Conservation (phyloP, 1,284 basidiomycete genomes). For the Paramarasmius palmivorus region DNA sequence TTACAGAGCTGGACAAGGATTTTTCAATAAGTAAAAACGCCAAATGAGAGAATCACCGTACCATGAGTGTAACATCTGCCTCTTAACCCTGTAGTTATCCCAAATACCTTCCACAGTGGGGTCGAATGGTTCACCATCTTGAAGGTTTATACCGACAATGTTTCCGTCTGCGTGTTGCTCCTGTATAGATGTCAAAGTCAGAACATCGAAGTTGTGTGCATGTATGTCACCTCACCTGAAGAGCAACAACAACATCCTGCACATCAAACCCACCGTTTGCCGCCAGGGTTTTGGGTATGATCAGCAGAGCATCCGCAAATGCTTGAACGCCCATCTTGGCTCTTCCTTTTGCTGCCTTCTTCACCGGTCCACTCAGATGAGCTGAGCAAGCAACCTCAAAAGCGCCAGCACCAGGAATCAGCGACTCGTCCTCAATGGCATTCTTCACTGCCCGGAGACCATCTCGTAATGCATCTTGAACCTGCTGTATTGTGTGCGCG, state of each 20-base stretch:
- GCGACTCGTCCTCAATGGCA: constrained; percentile 86
- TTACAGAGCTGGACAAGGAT: constrained; percentile 76
- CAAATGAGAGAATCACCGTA: constrained; percentile 41
- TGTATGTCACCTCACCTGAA: constrained; percentile 62
- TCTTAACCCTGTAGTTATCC: constrained; percentile 99
- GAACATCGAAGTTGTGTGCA: constrained; percentile 10
- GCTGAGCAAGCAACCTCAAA: constrained; percentile 95
- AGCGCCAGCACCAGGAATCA: constrained; percentile 95
- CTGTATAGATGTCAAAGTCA: constrained; percentile 36
- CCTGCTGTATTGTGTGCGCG: constrained; percentile 93
- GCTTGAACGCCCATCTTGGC: constrained; percentile 98
- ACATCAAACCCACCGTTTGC: constrained; percentile 98
- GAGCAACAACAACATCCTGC: constrained; percentile 89
- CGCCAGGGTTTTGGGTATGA: constrained; percentile 97
- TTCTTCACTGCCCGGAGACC: constrained; percentile 97
- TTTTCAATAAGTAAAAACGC: constrained; percentile 11
- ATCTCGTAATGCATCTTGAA: constrained; percentile 96
- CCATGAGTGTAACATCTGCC: constrained; percentile 98
- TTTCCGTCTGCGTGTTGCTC: constrained; percentile 94
- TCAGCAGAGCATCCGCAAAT: constrained; percentile 91
- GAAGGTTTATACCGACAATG: constrained; percentile 87
- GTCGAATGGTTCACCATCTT: constrained; percentile 96
- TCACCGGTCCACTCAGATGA: constrained; percentile 79
- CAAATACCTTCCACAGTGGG: constrained; percentile 95
- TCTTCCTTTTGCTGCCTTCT: constrained; percentile 91